Evolutionary conservation across 305 asterid species (phyloP).

Genomic region (Euphrasia arctica): DNA sequence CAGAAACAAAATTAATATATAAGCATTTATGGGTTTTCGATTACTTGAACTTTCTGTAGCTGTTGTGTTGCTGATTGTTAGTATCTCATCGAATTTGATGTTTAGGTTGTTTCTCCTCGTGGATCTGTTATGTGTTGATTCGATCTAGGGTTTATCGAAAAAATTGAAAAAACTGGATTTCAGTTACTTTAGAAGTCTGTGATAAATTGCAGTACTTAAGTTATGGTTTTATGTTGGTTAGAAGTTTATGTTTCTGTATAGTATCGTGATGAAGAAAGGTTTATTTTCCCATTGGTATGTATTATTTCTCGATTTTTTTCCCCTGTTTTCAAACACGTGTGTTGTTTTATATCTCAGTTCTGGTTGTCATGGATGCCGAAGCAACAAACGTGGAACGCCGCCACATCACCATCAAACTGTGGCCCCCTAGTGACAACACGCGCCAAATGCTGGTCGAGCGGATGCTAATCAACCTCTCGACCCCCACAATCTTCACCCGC

Average conservation of each 20-base stretch:
- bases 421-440: constrained; percentile 95
- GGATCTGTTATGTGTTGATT: constrained; percentile 26
- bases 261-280: not conserved
- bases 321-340: constrained; percentile 1
- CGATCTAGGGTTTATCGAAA: constrained; percentile 20
- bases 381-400: constrained; percentile 52
- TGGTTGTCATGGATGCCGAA: constrained; percentile 57
- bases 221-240: no score
- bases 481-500: constrained; percentile 82
- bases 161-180: constrained; percentile 5
- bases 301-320: constrained; percentile 2
- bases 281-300: not conserved
- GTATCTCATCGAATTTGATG: constrained; percentile 17
- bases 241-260: not conserved
- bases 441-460: constrained; percentile 72
- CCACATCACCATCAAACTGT: constrained; percentile 73
- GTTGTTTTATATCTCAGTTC: constrained; percentile 21
- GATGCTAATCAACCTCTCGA: constrained; percentile 75
- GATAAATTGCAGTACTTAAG: not conserved
- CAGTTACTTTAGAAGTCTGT: not conserved
- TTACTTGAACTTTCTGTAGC: constrained; percentile 1
- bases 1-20: not conserved
- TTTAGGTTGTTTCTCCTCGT: constrained; percentile 14
- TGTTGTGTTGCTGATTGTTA: constrained; percentile 13
- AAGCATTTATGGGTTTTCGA: constrained; percentile 19